phyloP scores from a whole-genome alignment of 768 basidiomycete species.

The Xanthoconium purpureum region DNA sequence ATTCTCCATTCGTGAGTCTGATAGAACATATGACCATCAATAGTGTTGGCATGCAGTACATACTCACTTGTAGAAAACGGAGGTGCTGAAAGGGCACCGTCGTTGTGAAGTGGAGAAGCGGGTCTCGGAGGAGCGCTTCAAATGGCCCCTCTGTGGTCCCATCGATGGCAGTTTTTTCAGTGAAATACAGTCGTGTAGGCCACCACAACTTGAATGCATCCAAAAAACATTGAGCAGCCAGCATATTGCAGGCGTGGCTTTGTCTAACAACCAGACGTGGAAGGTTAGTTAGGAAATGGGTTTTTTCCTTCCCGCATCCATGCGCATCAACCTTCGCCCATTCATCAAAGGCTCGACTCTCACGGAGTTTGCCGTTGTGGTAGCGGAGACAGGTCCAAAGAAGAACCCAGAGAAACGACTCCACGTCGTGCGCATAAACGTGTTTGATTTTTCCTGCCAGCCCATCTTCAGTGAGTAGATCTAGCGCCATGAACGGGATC shows the following conservation, averaged over 20 bases:
- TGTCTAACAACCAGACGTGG: background rate
- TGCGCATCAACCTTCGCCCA: background rate
- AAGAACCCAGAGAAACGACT: background rate
- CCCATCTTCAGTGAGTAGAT: background rate
- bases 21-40: too few relatives aligned
- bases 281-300: background rate
- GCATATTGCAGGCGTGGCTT: conserved; percentile 26
- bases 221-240: too few relatives aligned
- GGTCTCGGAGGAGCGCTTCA: too few relatives aligned
- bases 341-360: background rate
- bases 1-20: too few relatives aligned
- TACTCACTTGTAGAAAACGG: too few relatives aligned
- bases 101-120: too few relatives aligned
- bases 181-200: too few relatives aligned
- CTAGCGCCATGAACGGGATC: background rate
- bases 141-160: too few relatives aligned
- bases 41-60: too few relatives aligned
- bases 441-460: background rate
- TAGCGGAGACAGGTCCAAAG: background rate
- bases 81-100: too few relatives aligned
- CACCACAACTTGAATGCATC: too few relatives aligned
- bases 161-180: too few relatives aligned
- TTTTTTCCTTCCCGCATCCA: background rate
- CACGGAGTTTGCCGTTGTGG: background rate
- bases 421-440: background rate